phyloP scores from a whole-genome alignment of 352 stramenopile species.

The Globisporangium spiculum region DNA sequence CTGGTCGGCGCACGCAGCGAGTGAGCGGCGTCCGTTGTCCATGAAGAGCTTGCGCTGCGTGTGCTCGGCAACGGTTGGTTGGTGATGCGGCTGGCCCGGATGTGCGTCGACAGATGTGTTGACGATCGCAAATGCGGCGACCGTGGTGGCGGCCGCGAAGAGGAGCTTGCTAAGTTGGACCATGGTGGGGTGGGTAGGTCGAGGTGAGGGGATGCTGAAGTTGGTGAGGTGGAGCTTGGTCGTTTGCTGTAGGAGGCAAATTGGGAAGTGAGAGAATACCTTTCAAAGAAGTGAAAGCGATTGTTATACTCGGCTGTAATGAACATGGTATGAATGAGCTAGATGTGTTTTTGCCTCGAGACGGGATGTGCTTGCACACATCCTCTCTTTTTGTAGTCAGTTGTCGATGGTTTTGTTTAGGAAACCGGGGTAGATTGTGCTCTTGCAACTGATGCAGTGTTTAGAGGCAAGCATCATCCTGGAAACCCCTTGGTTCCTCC shows the following conservation, averaged over 20 bases:
- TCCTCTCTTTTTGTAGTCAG: too few relatives aligned
- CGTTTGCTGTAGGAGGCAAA: background rate
- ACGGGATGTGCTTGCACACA: too few relatives aligned
- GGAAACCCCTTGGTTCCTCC: too few relatives aligned
- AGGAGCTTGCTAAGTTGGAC: background rate
- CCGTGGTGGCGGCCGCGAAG: background rate
- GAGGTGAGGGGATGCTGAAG: background rate
- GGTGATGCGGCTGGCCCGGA: conserved; percentile 8
- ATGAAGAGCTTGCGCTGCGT: conserved; percentile 9
- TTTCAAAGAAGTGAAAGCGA: too few relatives aligned
- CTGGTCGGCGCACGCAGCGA: conserved; percentile 12
- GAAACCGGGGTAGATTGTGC: too few relatives aligned
- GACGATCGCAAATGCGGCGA: conserved; percentile 4
- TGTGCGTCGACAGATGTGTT: background rate
- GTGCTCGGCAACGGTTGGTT: background rate
- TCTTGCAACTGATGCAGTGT: too few relatives aligned
- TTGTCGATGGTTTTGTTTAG: too few relatives aligned
- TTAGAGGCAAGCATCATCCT: too few relatives aligned
- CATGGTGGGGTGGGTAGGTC: background rate
- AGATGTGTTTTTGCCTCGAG: too few relatives aligned
- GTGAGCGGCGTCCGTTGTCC: conserved; percentile 7
- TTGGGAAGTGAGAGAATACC: background rate
- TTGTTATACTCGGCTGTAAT: too few relatives aligned
- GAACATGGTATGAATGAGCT: too few relatives aligned
- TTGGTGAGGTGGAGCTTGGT: background rate